Base-by-base conservation (phyloP, 768 basidiomycete species). In the Termitomyces sp. region DNA sequence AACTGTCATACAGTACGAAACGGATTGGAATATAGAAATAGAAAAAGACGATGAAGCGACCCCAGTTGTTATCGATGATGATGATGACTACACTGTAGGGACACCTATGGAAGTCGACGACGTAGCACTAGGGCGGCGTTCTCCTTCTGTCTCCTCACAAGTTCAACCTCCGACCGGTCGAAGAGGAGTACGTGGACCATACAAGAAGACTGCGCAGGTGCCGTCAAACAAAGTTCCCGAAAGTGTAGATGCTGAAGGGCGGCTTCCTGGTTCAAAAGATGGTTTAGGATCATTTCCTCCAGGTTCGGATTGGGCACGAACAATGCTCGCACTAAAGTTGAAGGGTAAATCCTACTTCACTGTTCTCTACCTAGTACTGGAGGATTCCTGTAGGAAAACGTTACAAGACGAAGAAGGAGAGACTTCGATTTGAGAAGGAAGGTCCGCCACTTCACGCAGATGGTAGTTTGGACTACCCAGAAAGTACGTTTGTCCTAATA, bases 11-110 rank as follows among this genome's bases (percentile, higher is more conserved):
- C 88, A 91, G 56, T 87, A 86, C 66, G 89, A 91, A 72, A 84
- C 86, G 1, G 87, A 90, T 67, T 91, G 89, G 89, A 90, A 88
- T 63, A 86, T 91, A 57, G 89, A 92, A 53, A 74, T 88, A 9
- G 89, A 89, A 64, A 81, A 79, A 36, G 88, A 88, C 41, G 87
- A 83, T 57, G 80, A 80, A 43, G 72, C 72, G 3, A 66, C 64
- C 1, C 63, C 71, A 10, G 68, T 76, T 36, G 72, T 74, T 43
- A 65, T 77, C 26, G 77, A 78, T 41, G 72, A 74, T 8, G 75
- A 76, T 38, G 76, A 76, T 2, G 74, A 75, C 6, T 68, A 70
- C 24, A 63, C 56, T 10, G 26, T 57, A 16, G 72, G 69, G 0
- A 76, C 79, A 11, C 76, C 75, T 7, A 78, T 79, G 70, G 79